Conservation (phyloP, 139 green algal species). For the Pleodorina starrii region DNA sequence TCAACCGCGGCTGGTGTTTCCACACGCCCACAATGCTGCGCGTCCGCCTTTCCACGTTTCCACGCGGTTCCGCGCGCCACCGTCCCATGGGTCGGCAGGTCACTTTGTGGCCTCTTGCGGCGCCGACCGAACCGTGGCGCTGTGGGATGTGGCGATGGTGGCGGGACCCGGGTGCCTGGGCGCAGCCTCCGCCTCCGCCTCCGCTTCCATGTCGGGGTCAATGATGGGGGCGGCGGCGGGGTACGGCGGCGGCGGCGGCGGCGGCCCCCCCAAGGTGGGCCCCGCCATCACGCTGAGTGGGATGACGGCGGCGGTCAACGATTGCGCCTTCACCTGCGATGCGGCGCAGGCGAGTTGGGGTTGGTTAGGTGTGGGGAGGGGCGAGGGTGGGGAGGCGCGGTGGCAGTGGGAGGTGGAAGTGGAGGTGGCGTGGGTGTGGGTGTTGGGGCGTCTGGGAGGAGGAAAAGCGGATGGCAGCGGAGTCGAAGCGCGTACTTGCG, state of each 20-base stretch:
- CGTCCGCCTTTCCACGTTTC: no score
- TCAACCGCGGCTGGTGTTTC: no score
- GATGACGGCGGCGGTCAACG: constrained; percentile 65
- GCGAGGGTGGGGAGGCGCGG: no score
- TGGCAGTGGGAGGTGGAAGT: no score
- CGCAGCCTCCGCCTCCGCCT: no score
- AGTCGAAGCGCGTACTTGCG: no score
- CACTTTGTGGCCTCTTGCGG: constrained; percentile 76
- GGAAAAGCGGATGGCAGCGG: no score
- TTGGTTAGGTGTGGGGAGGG: no score
- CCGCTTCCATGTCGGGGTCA: no score
- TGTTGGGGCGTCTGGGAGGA: no score
- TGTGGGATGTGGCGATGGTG: constrained; percentile 76
- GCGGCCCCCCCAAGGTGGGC: constrained; percentile 12
- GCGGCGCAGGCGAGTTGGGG: constrained; percentile 35
- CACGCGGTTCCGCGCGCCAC: no score
- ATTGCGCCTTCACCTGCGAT: constrained; percentile 77
- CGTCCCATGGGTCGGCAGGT: constrained; percentile 41
- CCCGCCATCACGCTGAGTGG: constrained; percentile 56
- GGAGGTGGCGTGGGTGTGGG: not conserved
- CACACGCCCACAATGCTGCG: no score
- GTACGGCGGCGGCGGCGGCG: constrained; percentile 50
- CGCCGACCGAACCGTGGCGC: constrained; percentile 72
- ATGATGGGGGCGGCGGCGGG: constrained; percentile 60
- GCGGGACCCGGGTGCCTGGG: not conserved